Percentiles rank a stretch among this genome's conserved stretches.
These are phyloP conservation scores for Torulaspora delbrueckii DNA, from an alignment of 805 yeast species.

Conservation along the genomic window DNA sequence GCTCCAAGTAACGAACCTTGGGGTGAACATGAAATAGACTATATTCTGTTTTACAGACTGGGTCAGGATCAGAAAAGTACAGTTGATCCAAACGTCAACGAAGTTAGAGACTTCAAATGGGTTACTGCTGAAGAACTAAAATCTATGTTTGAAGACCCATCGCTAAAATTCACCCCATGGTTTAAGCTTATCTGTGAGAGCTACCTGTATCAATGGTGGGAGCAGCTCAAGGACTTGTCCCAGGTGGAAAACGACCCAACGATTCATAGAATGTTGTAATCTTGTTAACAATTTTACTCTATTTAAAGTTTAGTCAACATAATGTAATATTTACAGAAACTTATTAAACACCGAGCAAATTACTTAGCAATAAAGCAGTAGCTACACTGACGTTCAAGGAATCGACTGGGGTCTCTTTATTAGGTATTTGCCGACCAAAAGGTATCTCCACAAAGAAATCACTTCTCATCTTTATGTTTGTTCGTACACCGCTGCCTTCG, in stretches of 20 bases:
- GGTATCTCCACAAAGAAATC: conserved; percentile 42
- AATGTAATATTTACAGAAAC: conserved; percentile 1
- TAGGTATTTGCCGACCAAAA: conserved; percentile 12
- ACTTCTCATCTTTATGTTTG: conserved; percentile 53
- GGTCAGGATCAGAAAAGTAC: conserved; percentile 42
- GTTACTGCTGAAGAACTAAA: conserved; percentile 65
- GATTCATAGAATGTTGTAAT: conserved; percentile 34
- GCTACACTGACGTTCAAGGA: conserved; percentile 90
- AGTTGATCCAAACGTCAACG: conserved; percentile 65
- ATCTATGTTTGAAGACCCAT: conserved; percentile 65
- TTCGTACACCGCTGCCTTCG: conserved; percentile 80
- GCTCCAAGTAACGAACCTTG: conserved; percentile 78
- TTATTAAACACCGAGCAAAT: conserved; percentile 12
- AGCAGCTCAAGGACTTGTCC: conserved; percentile 54
- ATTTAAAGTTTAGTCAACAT: conserved; percentile 2
- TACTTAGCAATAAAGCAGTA: conserved; percentile 57
- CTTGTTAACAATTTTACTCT: background rate
- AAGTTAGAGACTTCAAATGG: conserved; percentile 75
- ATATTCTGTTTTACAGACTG: conserved; percentile 73
- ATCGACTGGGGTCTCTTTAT: conserved; percentile 44
- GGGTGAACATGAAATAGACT: conserved; percentile 99
- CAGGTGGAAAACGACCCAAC: conserved; percentile 40
- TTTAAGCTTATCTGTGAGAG: conserved; percentile 91
- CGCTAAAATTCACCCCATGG: conserved; percentile 93
- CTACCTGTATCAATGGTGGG: conserved; percentile 94